Conservation (phyloP, 2,329 filamentous ascomycete genomes). For the Periconia sp. region DNA sequence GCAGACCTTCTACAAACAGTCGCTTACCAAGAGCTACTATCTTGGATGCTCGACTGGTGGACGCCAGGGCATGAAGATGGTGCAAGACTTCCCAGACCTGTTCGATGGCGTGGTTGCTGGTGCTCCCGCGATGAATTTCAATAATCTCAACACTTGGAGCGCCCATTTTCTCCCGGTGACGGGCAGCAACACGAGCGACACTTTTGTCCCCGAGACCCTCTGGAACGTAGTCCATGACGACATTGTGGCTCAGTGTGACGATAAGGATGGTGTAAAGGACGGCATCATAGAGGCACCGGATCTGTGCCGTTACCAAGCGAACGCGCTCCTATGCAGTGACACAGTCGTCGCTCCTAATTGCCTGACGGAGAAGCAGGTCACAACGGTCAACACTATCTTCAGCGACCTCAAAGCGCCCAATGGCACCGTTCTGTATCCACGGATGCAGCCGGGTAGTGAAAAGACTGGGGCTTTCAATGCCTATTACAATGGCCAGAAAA, state of each 20-base stretch:
- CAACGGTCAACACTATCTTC: constrained; percentile 48
- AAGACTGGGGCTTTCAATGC: constrained; percentile 35
- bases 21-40: constrained; percentile 42
- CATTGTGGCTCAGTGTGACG: constrained; percentile 54
- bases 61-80: constrained; percentile 27
- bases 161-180: constrained; percentile 33
- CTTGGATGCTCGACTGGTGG: constrained; percentile 34
- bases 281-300: constrained; percentile 51
- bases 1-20: constrained; percentile 40
- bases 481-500: constrained; percentile 46
- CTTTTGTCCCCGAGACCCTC: constrained; percentile 42
- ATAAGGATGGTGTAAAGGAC: constrained; percentile 52
- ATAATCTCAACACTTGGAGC: constrained; percentile 38
- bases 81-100: constrained; percentile 27
- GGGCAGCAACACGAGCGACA: constrained; percentile 30
- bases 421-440: constrained; percentile 53
- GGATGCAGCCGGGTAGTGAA: constrained; percentile 53
- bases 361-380: constrained; percentile 48
- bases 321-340: constrained; percentile 42
- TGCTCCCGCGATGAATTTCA: constrained; percentile 30
- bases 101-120: constrained; percentile 35
- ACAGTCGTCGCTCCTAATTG: constrained; percentile 42
- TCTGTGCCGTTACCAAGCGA: constrained; percentile 47
- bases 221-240: constrained; percentile 47
- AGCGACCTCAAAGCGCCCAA: constrained; percentile 45